Base-by-base conservation (phyloP, 2,329 filamentous ascomycete genomes). In the Fusarium chuoi region DNA sequence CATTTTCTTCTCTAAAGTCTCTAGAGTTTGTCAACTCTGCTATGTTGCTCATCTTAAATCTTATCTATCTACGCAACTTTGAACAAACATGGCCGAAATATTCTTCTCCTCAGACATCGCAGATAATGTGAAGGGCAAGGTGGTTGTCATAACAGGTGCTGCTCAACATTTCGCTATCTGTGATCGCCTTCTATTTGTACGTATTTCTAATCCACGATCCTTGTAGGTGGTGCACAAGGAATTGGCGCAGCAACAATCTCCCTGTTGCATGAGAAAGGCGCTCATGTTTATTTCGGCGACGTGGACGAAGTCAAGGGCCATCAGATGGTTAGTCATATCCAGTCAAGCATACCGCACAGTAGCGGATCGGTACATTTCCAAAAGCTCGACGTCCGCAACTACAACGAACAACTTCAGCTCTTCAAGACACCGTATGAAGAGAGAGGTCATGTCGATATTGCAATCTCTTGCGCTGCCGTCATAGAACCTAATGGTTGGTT, bases 111-210 rank as follows among this genome's bases (percentile, higher is more conserved):
- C 54, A 5, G 28, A 48, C 0, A 36, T 63, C 13, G 15, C 30
- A 3, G n/a, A 61, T 4, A 20, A 41, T 35, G 42, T 48, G 2
- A 61, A 41, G 15, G 61, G 35, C 0, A 63, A 48, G 10, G 55
- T 63, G 6, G 61, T 63, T 13, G 35, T 63, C 0, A 41, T 63
- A 15, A 63, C 61, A 63, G 61, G 61, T 62, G 46, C 7, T 10
- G 5, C 10, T 18, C 5, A 22, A 7, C 1, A 17, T 13, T 14
- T 18, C 11, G 4, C 4, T 6, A 24, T 3, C 9, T 3, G 7
- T 30, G 2, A 6, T 6, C 6, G 15, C 17, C 2, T 15, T 7
- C n/a, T 3, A 4, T 22, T 3, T 10, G 0, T 14, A 30, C 24
- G 7, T 6, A 1, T 22, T 15, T 13, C 35, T 63, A 7, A 63